Percentiles rank a stretch among this genome's conserved stretches.
phyloP scores from a whole-genome alignment of 139 green algal genomes.

The Micractinium sp. region DNA sequence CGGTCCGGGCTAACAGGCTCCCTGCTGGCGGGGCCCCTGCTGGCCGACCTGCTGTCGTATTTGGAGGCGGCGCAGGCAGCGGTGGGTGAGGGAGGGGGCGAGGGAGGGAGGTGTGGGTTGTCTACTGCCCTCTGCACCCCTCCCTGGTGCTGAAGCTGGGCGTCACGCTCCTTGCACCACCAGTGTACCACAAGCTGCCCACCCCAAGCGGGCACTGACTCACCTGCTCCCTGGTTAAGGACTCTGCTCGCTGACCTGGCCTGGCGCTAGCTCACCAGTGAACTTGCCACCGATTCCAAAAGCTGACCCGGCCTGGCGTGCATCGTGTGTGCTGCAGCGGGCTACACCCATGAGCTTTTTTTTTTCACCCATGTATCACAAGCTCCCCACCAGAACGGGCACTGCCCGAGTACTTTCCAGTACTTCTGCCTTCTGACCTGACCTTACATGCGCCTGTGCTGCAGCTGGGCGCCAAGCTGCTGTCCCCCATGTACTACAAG shows the following conservation, averaged over 20 bases:
- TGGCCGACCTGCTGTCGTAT: conserved; percentile 50
- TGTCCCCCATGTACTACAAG: conserved; percentile 48
- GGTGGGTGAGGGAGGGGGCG: background rate
- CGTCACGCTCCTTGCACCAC: background rate
- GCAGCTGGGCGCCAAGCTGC: background rate
- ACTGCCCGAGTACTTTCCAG: too few relatives aligned
- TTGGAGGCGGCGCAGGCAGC: background rate
- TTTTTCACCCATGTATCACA: too few relatives aligned
- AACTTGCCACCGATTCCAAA: too few relatives aligned
- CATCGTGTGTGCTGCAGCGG: too few relatives aligned
- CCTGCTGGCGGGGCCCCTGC: conserved; percentile 48
- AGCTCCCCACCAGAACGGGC: too few relatives aligned
- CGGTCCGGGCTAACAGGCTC: conserved; percentile 41
- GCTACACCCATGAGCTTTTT: too few relatives aligned
- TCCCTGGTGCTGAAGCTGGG: background rate
- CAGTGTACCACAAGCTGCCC: conserved; percentile 57
- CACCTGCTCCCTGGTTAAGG: too few relatives aligned
- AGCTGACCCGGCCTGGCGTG: too few relatives aligned
- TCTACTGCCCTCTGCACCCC: background rate
- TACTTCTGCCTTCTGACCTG: too few relatives aligned
- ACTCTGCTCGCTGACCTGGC: too few relatives aligned
- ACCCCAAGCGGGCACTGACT: conserved; percentile 59
- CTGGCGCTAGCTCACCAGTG: too few relatives aligned
- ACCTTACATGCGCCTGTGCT: background rate
- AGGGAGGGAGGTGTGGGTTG: background rate